A percentile compares a stretch with the other conserved stretches of the same genome.
Evolutionary conservation across 441 rosid species (phyloP).

Genomic region (Gossypium schwendimanii): DNA sequence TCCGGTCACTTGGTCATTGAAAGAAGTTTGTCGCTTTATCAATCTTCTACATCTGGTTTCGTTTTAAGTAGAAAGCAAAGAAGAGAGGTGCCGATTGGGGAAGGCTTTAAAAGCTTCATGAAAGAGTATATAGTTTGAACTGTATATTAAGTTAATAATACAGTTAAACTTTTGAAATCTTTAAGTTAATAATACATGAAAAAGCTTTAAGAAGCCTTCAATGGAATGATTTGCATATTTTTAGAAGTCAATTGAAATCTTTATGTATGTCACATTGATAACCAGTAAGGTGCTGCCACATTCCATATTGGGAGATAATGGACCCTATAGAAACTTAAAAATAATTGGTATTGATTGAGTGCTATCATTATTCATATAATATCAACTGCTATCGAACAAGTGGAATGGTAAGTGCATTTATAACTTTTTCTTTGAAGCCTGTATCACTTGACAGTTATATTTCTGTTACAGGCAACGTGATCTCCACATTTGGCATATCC

Average conservation of each 20-base stretch:
- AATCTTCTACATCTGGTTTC: background rate
- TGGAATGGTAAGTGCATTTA: constrained; percentile 1
- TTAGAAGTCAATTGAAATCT: background rate
- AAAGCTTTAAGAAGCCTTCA: background rate
- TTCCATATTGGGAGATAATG: background rate
- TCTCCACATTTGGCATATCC: background rate
- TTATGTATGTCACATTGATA: background rate
- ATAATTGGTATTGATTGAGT: background rate
- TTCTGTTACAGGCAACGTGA: background rate
- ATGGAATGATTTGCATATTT: background rate
- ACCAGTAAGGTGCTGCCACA: background rate
- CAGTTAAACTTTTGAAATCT: constrained; percentile 2
- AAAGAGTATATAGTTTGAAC: background rate
- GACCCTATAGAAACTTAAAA: background rate
- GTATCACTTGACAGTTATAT: background rate
- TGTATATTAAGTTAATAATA: constrained; percentile 9
- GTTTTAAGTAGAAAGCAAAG: background rate
- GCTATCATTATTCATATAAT: background rate
- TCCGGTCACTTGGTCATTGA: background rate
- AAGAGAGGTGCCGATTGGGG: background rate
- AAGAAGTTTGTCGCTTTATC: background rate
- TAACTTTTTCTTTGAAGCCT: constrained; percentile 7
- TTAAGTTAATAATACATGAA: background rate
- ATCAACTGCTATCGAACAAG: background rate
- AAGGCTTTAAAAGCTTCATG: constrained; percentile 4